phyloP scores from a whole-genome alignment of 257 asterid genomes.

The Paulownia fortunei region DNA sequence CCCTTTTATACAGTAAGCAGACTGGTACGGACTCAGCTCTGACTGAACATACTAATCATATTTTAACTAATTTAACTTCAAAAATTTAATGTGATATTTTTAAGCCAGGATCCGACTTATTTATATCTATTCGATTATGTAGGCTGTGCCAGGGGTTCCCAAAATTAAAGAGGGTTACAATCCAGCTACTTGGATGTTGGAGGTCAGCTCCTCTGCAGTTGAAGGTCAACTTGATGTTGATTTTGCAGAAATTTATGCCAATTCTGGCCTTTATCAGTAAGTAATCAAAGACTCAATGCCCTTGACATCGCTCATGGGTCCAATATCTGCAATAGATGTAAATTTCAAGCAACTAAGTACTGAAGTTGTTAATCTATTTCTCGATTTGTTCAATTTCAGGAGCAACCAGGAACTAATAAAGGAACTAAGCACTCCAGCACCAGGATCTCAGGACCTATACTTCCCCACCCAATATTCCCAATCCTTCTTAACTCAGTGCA shows the following conservation, averaged over 20 bases:
- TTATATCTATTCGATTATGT: conserved; percentile 12
- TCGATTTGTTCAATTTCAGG: conserved; percentile 41
- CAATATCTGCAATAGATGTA: background rate
- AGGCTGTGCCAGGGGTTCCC: conserved; percentile 62
- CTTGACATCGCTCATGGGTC: background rate
- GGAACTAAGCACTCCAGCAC: conserved; percentile 58
- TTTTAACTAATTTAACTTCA: too few species aligned
- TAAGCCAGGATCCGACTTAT: too few species aligned
- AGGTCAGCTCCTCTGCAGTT: conserved; percentile 50
- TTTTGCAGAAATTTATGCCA: conserved; percentile 62
- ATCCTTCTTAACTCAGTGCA: conserved; percentile 57
- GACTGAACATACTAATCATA: too few species aligned
- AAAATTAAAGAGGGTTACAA: conserved; percentile 57
- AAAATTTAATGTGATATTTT: too few species aligned
- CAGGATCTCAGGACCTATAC: conserved; percentile 46
- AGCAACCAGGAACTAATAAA: conserved; percentile 49
- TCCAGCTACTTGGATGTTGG: conserved; percentile 85
- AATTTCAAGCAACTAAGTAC: background rate
- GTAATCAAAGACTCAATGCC: background rate
- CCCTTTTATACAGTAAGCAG: too few species aligned
- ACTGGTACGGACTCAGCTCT: too few species aligned
- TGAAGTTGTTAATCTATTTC: background rate
- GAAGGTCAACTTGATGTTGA: conserved; percentile 59
- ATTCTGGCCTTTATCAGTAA: conserved; percentile 54
- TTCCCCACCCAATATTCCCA: conserved; percentile 64